Percentiles rank a stretch among this genome's conserved stretches.
Conservation (phyloP, 768 basidiomycete species). For the Naganishia randhawae region DNA sequence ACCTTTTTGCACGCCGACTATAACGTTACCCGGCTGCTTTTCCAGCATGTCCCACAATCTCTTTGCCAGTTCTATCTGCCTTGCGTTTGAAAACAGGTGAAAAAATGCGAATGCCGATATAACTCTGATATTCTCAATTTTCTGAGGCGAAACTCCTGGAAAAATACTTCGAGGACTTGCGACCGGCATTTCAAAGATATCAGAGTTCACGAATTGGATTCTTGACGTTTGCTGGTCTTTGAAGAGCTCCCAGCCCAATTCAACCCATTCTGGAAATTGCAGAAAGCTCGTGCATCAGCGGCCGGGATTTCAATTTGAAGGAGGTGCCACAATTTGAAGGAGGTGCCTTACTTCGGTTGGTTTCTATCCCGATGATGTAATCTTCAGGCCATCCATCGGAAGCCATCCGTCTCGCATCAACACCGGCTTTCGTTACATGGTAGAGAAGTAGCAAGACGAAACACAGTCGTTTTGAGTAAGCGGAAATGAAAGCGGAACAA, state of each 20-base stretch:
- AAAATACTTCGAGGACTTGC: not conserved
- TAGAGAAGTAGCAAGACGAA: not conserved
- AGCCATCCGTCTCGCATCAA: not conserved
- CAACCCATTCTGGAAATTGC: not conserved
- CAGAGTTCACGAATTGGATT: not conserved
- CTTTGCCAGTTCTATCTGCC: not conserved
- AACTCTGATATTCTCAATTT: not conserved
- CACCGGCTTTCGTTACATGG: not conserved
- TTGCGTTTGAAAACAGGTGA: not conserved
- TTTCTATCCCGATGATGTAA: not conserved
- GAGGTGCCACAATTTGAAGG: too few relatives aligned
- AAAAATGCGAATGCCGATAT: slow-evolving; percentile 17
- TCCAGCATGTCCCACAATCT: slow-evolving; percentile 5
- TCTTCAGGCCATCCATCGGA: not conserved
- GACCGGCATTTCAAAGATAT: not conserved
- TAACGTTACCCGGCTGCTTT: slow-evolving; percentile 14
- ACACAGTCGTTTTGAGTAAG: too few relatives aligned
- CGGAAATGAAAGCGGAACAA: too few relatives aligned
- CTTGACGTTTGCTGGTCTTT: not conserved
- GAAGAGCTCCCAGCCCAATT: slow-evolving; percentile 13
- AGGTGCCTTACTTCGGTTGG: not conserved
- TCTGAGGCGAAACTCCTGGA: not conserved
- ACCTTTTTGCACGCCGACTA: slow-evolving; percentile 8
- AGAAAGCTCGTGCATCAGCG: not conserved
- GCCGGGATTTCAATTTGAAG: not conserved